Conservation (phyloP, 345 rosid species). For the Brassica carinata region DNA sequence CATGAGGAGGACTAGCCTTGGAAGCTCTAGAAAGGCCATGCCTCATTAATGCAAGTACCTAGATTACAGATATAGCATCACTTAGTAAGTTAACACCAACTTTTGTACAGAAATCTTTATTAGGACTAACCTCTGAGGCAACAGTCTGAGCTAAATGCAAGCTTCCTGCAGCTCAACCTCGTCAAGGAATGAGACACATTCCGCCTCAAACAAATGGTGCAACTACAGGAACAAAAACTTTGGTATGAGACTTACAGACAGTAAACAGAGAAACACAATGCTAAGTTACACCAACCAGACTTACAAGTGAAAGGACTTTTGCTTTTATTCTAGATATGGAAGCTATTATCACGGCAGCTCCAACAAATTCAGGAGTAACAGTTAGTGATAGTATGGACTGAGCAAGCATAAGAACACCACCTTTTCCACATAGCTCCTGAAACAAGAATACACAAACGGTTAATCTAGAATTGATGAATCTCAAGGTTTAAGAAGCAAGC, state of each 20-base stretch:
- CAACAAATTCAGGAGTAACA: conserved; percentile 47
- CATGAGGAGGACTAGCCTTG: conserved; percentile 50
- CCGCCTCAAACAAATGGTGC: conserved; percentile 88
- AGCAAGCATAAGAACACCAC: conserved; percentile 81
- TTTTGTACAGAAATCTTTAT: background rate
- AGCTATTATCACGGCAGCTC: conserved; percentile 52
- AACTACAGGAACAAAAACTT: conserved; percentile 56
- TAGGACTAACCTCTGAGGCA: conserved; percentile 75
- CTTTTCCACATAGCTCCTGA: conserved; percentile 88
- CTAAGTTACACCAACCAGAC: conserved; percentile 40
- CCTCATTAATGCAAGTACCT: conserved; percentile 84
- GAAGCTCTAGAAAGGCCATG: conserved; percentile 61
- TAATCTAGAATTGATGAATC: background rate
- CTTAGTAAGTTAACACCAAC: background rate
- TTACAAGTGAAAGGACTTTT: conserved; percentile 85
- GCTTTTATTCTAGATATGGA: conserved; percentile 89
- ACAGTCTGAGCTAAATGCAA: conserved; percentile 77
- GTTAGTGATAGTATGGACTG: conserved; percentile 64
- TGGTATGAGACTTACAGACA: conserved; percentile 17
- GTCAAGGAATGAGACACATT: conserved; percentile 89
- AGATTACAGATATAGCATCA: conserved; percentile 39
- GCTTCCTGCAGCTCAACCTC: conserved; percentile 81
- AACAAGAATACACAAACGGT: background rate
- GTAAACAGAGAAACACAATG: conserved; percentile 1
- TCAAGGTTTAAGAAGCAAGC: conserved; percentile 8